phyloP scores from a whole-genome alignment of 1,284 basidiomycete genomes.

The Entoloma clypeatum region DNA sequence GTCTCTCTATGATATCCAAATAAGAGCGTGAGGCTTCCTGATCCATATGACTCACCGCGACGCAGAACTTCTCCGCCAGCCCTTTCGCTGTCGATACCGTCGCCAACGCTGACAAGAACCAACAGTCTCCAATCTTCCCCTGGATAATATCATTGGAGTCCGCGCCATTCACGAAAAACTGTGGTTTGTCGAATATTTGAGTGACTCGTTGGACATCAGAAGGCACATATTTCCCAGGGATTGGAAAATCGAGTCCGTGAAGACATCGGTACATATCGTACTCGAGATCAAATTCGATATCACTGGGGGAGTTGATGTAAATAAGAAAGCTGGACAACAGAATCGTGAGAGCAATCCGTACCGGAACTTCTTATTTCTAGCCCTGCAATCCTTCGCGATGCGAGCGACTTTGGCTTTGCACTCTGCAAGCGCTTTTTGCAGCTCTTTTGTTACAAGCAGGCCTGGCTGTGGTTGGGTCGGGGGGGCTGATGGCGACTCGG shows the following conservation, averaged over 20 bases:
- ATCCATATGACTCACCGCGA: slow-evolving; percentile 35
- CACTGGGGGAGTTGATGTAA: too few relatives aligned
- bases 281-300: slow-evolving; percentile 48
- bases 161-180: slow-evolving; percentile 43
- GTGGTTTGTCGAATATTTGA: slow-evolving; percentile 46
- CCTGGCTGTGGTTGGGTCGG: slow-evolving; percentile 8
- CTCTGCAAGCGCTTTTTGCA: slow-evolving; percentile 36
- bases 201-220: slow-evolving; percentile 44
- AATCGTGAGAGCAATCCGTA: slow-evolving; percentile 12
- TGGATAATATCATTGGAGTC: slow-evolving; percentile 43
- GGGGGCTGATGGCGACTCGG: slow-evolving; percentile 6
- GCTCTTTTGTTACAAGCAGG: slow-evolving; percentile 37
- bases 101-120: slow-evolving; percentile 48
- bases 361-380: slow-evolving; percentile 38
- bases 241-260: slow-evolving; percentile 31
- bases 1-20: slow-evolving; percentile 34
- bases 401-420: slow-evolving; percentile 35
- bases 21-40: background rate
- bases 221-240: slow-evolving; percentile 28
- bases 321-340: too few relatives aligned
- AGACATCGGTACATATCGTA: slow-evolving; percentile 41
- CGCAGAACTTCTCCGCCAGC: slow-evolving; percentile 47
- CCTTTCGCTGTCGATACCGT: slow-evolving; percentile 40
- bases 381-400: slow-evolving; percentile 36
- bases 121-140: slow-evolving; percentile 46